Evolutionary conservation across 169 alveolate species (phyloP).

Genomic region (Ichthyophthirius multifiliis): DNA sequence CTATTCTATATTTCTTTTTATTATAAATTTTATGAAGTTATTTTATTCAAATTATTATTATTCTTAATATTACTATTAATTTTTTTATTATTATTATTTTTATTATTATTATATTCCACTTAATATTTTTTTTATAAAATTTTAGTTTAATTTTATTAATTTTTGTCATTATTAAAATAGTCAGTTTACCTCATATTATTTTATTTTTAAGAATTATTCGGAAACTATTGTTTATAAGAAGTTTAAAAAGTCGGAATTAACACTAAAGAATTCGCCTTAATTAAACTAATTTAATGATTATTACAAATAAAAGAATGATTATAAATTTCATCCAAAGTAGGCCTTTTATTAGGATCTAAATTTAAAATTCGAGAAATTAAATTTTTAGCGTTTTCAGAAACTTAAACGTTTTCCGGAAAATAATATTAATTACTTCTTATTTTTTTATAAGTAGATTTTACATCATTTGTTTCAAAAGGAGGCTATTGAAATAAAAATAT

Average conservation of each 20-base stretch:
- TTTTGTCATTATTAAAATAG: constrained; percentile 2
- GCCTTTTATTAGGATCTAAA: constrained; percentile 73
- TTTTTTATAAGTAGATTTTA: constrained; percentile 63
- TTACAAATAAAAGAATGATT: constrained; percentile 51
- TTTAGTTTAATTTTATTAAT: too few relatives aligned
- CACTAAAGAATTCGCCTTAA: constrained; percentile 64
- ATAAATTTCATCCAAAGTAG: constrained; percentile 66
- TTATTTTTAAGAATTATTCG: constrained; percentile 62
- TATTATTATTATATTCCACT: too few relatives aligned
- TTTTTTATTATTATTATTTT: too few relatives aligned
- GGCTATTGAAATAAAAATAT: constrained; percentile 68
- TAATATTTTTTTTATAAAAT: too few relatives aligned
- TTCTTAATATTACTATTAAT: too few relatives aligned
- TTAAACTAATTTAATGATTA: constrained; percentile 37
- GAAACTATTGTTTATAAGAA: constrained; percentile 67
- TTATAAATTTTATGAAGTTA: too few relatives aligned
- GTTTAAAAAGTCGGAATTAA: constrained; percentile 49
- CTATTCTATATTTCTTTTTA: background rate
- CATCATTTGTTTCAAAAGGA: constrained; percentile 71
- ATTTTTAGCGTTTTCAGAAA: constrained; percentile 49
- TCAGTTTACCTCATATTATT: constrained; percentile 50
- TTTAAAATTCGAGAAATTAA: constrained; percentile 67
- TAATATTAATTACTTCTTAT: constrained; percentile 57
- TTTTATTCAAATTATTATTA: too few relatives aligned
- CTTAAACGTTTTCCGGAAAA: constrained; percentile 60